These are phyloP conservation scores for Anethum foeniculum DNA, from an alignment of 140 eudicot species.

Conservation along the genomic window DNA sequence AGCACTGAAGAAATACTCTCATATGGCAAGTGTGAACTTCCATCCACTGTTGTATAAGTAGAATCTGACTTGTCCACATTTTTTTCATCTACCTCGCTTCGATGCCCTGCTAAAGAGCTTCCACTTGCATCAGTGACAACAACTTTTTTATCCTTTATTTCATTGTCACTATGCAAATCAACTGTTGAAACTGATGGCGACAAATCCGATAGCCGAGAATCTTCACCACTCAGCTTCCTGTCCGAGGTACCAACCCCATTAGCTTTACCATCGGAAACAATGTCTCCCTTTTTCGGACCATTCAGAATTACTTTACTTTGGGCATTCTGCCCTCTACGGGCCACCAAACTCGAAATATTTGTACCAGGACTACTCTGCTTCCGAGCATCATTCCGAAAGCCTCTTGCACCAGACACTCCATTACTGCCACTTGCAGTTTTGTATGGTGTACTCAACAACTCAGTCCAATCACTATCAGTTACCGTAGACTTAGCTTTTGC, in stretches of 20 bases:
- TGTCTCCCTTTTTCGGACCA: constrained; percentile 30
- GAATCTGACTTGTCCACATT: constrained; percentile 11
- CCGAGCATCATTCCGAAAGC: constrained; percentile 34
- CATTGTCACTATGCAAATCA: constrained; percentile 27
- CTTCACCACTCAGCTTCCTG: constrained; percentile 26
- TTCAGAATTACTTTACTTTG: constrained; percentile 17
- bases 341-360: constrained; percentile 28
- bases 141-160: constrained; percentile 21
- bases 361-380: constrained; percentile 41
- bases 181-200: constrained; percentile 24
- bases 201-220: constrained; percentile 15
- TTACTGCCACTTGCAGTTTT: constrained; percentile 20
- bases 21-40: constrained; percentile 10
- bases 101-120: constrained; percentile 11
- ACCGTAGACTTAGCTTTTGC: constrained; percentile 38
- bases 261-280: constrained; percentile 28
- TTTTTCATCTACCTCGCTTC: constrained; percentile 9
- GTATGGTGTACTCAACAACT: constrained; percentile 51
- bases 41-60: constrained; percentile 11
- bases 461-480: constrained; percentile 83
- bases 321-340: constrained; percentile 32
- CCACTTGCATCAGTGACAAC: constrained; percentile 14
- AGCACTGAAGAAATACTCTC: constrained; percentile 12
- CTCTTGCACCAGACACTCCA: constrained; percentile 27
- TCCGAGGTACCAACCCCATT: constrained; percentile 29